phyloP scores from a whole-genome alignment of 2,329 filamentous ascomycete species.

The Dactylellina haptotyla region DNA sequence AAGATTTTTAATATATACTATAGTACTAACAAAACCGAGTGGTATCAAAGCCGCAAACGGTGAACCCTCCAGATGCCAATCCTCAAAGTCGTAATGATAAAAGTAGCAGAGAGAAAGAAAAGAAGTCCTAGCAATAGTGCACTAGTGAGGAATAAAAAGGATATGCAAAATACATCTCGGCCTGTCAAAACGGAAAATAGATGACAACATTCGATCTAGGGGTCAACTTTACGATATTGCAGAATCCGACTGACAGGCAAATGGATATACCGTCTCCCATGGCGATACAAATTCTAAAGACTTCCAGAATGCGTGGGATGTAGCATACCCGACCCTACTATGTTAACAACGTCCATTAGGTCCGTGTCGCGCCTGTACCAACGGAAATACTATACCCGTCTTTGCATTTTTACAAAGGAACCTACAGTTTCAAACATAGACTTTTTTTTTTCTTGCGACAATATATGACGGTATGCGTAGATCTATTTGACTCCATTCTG shows the following conservation, averaged over 20 bases:
- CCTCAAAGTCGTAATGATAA: neutral
- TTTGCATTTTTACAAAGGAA: neutral
- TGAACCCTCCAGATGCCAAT: constrained; percentile 1
- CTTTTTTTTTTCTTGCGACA: constrained; percentile 3
- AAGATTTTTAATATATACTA: neutral
- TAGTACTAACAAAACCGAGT: constrained; percentile 3
- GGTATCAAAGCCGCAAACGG: constrained; percentile 20
- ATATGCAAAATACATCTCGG: neutral
- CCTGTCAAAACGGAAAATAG: constrained; percentile 13
- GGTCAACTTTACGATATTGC: constrained; percentile 17
- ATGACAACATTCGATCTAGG: constrained; percentile 15
- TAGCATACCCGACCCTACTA: neutral
- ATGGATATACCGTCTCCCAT: neutral
- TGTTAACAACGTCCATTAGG: neutral
- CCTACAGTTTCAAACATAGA: neutral
- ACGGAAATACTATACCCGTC: neutral
- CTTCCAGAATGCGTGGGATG: neutral
- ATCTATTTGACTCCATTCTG: constrained; percentile 31
- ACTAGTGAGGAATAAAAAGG: constrained; percentile 10
- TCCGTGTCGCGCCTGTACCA: neutral
- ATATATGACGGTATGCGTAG: constrained; percentile 42
- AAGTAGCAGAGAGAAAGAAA: constrained; percentile 9
- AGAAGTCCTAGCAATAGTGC: neutral
- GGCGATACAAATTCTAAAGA: constrained; percentile 17
- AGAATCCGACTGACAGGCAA: constrained; percentile 6